Evolutionary conservation across 1,139 yeast species (phyloP), one percentile per base, ranked within the genome.

Genomic region (Suhomyces maxii): DNA sequence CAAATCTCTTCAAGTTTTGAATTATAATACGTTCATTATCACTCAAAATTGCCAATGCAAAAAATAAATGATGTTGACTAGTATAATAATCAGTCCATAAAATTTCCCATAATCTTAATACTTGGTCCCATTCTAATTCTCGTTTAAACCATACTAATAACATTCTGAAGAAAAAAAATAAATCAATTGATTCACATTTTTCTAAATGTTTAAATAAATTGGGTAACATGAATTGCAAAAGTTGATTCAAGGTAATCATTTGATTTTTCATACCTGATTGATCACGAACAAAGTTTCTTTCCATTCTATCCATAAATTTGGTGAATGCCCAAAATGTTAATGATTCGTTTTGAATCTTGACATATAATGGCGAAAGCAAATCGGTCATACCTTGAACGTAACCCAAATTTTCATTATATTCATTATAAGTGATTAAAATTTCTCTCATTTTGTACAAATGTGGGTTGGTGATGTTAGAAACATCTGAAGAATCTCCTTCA

Each of bases 361-460:
- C 87, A 61, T 90, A 95, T 6, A 93, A 67, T 1, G 98, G 98
- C 0, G 97, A 86, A 36, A 95, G 71, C 45, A 93, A 71, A 64
- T 93, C 99, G 8, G 95, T 84, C 99, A 93, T 93, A 2, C 99
- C 99, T 68, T 93, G 99, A 23, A 93, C 97, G 60, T 93, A 93
- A 0, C 99, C 99, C 56, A 95, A 69, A 54, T 89, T 86, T 41
- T 72, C 75, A 64, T 93, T 93, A 64, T 83, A 80, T 64, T 88
- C 91, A 63, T 93, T 91, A 60, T 86, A 93, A 1, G 97, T 89
- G 47, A 89, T 76, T 37, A 93, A 73, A 53, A 95, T 86, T 56
- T 88, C 91, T 57, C 90, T 80, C 71, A 93, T 71, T 44, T 72
- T 79, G 52, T 80, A 77, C 50, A 93, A 71, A 65, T 93, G 91